Percentiles rank a stretch among this genome's conserved stretches.
phyloP scores from a whole-genome alignment of 2,329 filamentous ascomycete genomes.

The Curvularia sp. region DNA sequence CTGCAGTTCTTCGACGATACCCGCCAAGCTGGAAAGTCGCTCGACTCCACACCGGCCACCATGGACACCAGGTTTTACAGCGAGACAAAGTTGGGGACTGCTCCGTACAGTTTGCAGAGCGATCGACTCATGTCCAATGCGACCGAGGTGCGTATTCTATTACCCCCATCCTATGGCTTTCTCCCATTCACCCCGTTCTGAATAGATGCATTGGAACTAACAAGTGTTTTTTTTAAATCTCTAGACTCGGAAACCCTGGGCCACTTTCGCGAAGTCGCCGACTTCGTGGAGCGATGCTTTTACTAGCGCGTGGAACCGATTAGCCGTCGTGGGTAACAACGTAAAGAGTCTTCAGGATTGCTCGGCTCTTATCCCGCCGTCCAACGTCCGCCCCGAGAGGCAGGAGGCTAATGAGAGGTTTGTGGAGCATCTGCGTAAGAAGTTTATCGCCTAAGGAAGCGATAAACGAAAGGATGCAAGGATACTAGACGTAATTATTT shows the following conservation, averaged over 20 bases:
- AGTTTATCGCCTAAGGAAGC: not conserved
- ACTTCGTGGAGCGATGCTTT: not conserved
- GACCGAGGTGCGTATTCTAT: not conserved
- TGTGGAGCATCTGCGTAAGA: not conserved
- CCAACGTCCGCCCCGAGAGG: not conserved
- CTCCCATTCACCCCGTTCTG: not conserved
- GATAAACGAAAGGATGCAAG: not conserved
- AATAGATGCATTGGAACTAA: not conserved
- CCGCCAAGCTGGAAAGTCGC: not conserved
- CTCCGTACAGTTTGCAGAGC: not conserved
- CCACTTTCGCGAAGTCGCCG: not conserved
- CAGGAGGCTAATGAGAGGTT: not conserved
- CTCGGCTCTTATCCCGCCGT: not conserved
- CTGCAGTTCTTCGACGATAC: not conserved
- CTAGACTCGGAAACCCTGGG: not conserved
- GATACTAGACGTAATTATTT: not conserved
- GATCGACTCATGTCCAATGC: not conserved
- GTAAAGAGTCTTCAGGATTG: not conserved
- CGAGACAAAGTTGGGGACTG: not conserved
- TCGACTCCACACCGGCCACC: not conserved
- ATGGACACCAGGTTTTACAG: not conserved
- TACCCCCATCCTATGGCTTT: too few relatives aligned
- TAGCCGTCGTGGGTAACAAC: not conserved
- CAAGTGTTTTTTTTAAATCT: not conserved
- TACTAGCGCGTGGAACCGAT: not conserved